These are phyloP conservation scores for Helianthus annuus DNA, from an alignment of 129 eudicot genomes.

Conservation along the genomic window HanXRQr2.0-SUNRISE NC_035439.2:91967061-91967560, in stretches of 20 bases:
- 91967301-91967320: not conserved
- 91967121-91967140: not conserved
- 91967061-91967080: no score
- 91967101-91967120: not conserved
- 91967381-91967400: conserved; percentile 72
- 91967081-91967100: not conserved
- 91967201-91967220: conserved; percentile 76
- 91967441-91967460: conserved; percentile 91
- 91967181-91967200: conserved; percentile 65
- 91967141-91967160: conserved; percentile 89
- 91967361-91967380: conserved; percentile 13
- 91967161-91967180: conserved; percentile 74
- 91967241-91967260: conserved; percentile 78
- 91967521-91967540: conserved; percentile 97
- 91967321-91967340: not conserved
- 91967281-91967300: conserved; percentile 66
- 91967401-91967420: conserved; percentile 82
- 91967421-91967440: conserved; percentile 98
- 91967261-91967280: conserved; percentile 42
- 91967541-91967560: conserved; percentile 53
- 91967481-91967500: conserved; percentile 93
- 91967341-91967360: conserved; percentile 14
- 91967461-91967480: conserved; percentile 91
- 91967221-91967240: conserved; percentile 87
- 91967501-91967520: conserved; percentile 96